Evolutionary conservation across 495 filamentous ascomycete genomes (phyloP), one percentile per base, ranked within the genome.

Genomic region (Usnea hakonensis): DNA sequence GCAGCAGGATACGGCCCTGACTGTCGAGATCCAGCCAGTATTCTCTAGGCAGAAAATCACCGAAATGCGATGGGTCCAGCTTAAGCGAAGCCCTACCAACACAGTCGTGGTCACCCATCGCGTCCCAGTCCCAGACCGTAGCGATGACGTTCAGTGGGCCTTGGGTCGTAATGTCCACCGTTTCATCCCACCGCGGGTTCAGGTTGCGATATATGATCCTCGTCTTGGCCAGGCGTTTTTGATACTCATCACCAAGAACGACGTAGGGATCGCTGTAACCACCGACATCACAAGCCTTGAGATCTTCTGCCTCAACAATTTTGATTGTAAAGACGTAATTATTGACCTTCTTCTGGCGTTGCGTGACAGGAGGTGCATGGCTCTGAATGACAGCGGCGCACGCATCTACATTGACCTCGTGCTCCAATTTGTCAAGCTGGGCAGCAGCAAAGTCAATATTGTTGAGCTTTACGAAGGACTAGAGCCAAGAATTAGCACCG

Each of bases 241-340:
- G 93, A 72, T 95, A 97, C 71, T 99, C 95, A 68, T 99, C 95
- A 40, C 91, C 87, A 61, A 99, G 83, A 30, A 99, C 92, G 7
- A 97, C 92, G 68, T 99, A 99, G 14, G 95, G 95, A 77, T 99
- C 95, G 72, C 93, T 97, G 61, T 85, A 82, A 58, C 95, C 95
- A 67, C 87, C 91, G 63, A 95, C 89, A 75, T 99, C 95, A 69
- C 95, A 97, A 19, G 95, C 91, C 72, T 96, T 97, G 65, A 99
- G 75, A 67, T 97, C 95, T 74, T 99, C 95, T n/a, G 89, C 95
- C 69, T 99, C 95, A 35, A 99, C 91, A 55, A 99, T 90, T 77
- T 99, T 99, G 74, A 97, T 92, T 1, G 95, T 97, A 73, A 99
- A 99, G 55, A 97, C 90, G 70, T 95, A 97, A 61, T 92, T 94